phyloP scores from a whole-genome alignment of 768 basidiomycete genomes.

The Lactifluus volemus region DNA sequence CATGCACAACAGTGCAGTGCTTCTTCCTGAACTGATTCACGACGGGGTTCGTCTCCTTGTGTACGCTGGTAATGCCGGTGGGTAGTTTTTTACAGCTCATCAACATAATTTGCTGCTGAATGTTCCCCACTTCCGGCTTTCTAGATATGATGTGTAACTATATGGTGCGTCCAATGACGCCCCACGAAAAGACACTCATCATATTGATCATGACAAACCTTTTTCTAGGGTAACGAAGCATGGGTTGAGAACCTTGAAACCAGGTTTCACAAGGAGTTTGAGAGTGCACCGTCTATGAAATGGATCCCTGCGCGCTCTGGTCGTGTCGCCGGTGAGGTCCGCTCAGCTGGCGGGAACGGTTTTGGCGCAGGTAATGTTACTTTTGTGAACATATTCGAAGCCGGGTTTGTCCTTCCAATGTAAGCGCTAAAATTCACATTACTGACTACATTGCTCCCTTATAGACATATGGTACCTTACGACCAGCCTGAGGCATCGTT shows the following conservation, averaged over 20 bases:
- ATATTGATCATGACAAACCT: not conserved
- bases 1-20: constrained; percentile 69
- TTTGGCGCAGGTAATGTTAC: constrained; percentile 73
- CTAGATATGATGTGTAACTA: constrained; percentile 79
- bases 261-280: constrained; percentile 54
- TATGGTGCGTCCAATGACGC: constrained; percentile 37
- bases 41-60: constrained; percentile 78
- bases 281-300: constrained; percentile 36
- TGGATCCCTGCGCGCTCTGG: constrained; percentile 50
- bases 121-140: not conserved
- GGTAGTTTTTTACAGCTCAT: not conserved
- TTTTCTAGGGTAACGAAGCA: constrained; percentile 57
- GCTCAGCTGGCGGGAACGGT: constrained; percentile 56
- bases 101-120: not conserved
- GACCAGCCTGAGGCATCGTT: constrained; percentile 86
- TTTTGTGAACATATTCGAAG: constrained; percentile 67
- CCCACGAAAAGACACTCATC: not conserved
- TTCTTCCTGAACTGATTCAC: constrained; percentile 75
- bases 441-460: constrained; percentile 1
- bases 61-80: constrained; percentile 79
- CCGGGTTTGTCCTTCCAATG: constrained; percentile 48
- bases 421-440: not conserved
- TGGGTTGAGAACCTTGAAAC: constrained; percentile 64
- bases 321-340: constrained; percentile 55
- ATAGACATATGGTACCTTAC: constrained; percentile 81